Base-by-base conservation (phyloP, 169 alveolate genomes). In the Babesia bovis region DNA sequence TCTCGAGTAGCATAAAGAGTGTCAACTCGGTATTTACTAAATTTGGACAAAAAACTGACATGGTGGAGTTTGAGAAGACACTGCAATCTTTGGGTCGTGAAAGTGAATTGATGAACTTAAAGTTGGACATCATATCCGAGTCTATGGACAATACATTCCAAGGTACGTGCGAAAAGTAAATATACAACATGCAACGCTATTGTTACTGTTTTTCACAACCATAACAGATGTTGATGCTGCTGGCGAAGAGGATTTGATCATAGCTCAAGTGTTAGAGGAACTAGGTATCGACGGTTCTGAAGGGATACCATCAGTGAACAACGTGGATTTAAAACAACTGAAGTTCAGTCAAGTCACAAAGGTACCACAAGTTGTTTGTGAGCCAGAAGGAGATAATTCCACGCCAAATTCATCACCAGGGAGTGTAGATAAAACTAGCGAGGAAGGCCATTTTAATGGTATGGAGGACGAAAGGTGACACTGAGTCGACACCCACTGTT, bases 91-190 rank as follows among this genome's bases (percentile, higher is more conserved):
- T 79, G 3, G 66, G 69, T 6, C 51, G 61, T 33, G 76, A 79
- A 41, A 60, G 76, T 33, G 78, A 45, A 12, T 28, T 59, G 44
- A 33, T 69, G 13, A 79, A 69, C 65, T 52, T 79, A 28, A 79
- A 79, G 41, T 51, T 69, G 4, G 87, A 79, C n/a, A 28, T 70
- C 30, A 79, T 79, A 77, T 9, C 66, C 35, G 87, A 79, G 38
- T n/a, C 87, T 0, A 15, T 79, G 60, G 87, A 77, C 51, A 56
- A 45, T 30, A 23, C 82, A 12, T 7, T 77, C n/a, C 0, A 33
- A 17, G 76, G 71, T 65, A 38, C 3, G 55, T 58, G 40, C 30
- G 38, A 21, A 23, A 55, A 19, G 3, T n/a, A 19, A 10, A 10
- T 50, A 10, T 10, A 10, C 30, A 49, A n/a, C 57, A n/a, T 49